Conservation (phyloP, 768 basidiomycete species). For the Boletus tylopilopsis region DNA sequence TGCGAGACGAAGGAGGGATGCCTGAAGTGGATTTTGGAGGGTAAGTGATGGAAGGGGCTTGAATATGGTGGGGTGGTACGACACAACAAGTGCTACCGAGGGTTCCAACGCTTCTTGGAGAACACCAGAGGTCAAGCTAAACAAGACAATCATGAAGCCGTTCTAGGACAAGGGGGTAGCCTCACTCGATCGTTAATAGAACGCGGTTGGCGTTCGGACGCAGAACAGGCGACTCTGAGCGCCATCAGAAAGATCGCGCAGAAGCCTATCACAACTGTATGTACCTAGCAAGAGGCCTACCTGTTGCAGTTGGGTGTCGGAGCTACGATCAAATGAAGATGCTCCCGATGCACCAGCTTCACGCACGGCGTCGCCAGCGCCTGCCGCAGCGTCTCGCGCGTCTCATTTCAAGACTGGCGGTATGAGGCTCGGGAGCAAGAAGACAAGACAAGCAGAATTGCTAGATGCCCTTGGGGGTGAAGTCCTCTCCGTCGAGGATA, state of each 20-base stretch:
- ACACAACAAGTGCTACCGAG: conserved; percentile 63
- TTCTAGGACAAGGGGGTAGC: conserved; percentile 5
- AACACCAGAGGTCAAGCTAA: conserved; percentile 71
- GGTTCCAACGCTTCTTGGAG: conserved; percentile 61
- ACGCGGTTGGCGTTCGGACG: conserved; percentile 46
- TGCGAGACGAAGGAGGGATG: conserved; percentile 74
- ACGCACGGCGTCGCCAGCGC: conserved; percentile 40
- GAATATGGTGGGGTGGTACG: conserved; percentile 89
- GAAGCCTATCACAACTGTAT: conserved; percentile 18
- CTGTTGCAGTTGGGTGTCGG: conserved; percentile 34
- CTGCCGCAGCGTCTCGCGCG: conserved; percentile 48
- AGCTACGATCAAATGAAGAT: conserved; percentile 1
- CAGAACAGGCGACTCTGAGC: conserved; percentile 50
- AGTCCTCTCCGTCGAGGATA: conserved; percentile 50
- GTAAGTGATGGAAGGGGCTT: conserved; percentile 71
- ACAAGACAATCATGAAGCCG: conserved; percentile 19
- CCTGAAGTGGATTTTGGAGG: conserved; percentile 72
- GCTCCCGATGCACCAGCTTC: conserved; percentile 49
- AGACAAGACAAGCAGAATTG: conserved; percentile 83
- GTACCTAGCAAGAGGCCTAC: conserved; percentile 72
- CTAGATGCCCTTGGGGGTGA: conserved; percentile 86
- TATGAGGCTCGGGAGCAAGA: conserved; percentile 96
- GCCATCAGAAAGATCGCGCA: conserved; percentile 5
- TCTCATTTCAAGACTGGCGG: conserved; percentile 92
- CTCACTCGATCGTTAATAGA: conserved; percentile 71